Base-by-base conservation (phyloP, 1,139 yeast genomes). In the Kurtzmaniella natalensis region DNA sequence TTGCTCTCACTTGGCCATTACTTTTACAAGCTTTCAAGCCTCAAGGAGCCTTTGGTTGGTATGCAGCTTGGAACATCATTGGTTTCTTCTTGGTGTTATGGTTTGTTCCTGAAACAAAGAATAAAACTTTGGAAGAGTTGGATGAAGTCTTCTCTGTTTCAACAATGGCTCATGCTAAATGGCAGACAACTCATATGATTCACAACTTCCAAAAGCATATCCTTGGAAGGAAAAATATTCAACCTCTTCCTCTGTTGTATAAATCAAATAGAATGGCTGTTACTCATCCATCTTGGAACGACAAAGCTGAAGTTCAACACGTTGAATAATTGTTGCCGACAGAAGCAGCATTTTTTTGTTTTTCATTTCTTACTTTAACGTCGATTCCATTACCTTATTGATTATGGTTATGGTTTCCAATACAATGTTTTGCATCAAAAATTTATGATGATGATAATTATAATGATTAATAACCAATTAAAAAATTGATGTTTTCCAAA, bases 21-120 rank as follows among this genome's bases (percentile, higher is more conserved):
- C 60, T 86, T 51, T 59, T 72, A 40, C 71, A 61, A 33, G 78
- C 83, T 0, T 78, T 86, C 60, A 76, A 74, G 33, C 72, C 86
- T 3, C 84, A 81, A 42, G 95, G 95, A 54, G 95, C 94, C 2
- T 87, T 87, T 55, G 87, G 92, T 10, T 86, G 79, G 72, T 86
- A 85, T 50, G 95, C 94, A 1, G 95, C 83, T 9, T 83, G 94
- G 92, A 86, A 86, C 53, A 50, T 82, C 36, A 65, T 81, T 35
- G 94, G 92, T 0, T 83, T 78, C 64, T 75, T 79, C 60, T 47
- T 80, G 52, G 86, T 79, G 2, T 60, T 78, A 39, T 76, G 80
- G 72, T 69, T 77, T 59, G 60, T 80, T 34, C 85, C 87, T 2
- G 88, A 81, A 51, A 80, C 88, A 11, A 79, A 80, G 57, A 75